Evolutionary conservation across 2,329 filamentous ascomycete species (phyloP).

Genomic region (Incumbomyces delicatus): DNA sequence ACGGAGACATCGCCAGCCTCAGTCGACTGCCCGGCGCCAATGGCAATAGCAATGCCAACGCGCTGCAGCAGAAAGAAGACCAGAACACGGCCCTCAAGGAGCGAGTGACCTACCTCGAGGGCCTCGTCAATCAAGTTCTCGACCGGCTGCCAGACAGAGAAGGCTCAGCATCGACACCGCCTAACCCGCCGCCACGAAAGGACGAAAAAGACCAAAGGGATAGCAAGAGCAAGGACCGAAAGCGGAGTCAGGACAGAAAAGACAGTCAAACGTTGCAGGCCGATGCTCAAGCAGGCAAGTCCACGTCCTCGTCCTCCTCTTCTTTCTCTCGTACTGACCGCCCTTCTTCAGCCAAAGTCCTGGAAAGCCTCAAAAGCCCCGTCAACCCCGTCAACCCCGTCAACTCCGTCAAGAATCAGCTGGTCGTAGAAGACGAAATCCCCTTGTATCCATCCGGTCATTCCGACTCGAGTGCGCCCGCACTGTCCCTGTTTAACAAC

Average conservation of each 20-base stretch:
- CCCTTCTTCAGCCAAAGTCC: conserved; percentile 14
- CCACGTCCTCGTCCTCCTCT: background rate
- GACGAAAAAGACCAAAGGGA: too few relatives aligned
- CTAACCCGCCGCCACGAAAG: too few relatives aligned
- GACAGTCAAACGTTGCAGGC: conserved; percentile 12
- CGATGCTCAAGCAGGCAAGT: conserved; percentile 17
- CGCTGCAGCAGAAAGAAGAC: conserved; percentile 18
- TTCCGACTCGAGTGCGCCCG: conserved; percentile 26
- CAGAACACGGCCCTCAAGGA: conserved; percentile 28
- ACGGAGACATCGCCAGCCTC: conserved; percentile 23
- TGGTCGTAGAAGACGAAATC: conserved; percentile 12
- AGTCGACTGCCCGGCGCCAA: too few relatives aligned
- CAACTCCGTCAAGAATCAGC: conserved; percentile 5
- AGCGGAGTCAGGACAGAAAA: background rate
- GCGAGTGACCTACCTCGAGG: conserved; percentile 29
- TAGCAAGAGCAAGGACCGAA: too few relatives aligned
- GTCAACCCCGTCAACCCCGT: too few relatives aligned
- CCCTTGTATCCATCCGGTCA: conserved; percentile 20
- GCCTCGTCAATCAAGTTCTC: conserved; percentile 27
- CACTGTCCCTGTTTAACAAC: conserved; percentile 31
- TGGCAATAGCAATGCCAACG: too few relatives aligned
- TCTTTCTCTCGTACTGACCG: background rate
- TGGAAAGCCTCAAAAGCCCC: conserved; percentile 20
- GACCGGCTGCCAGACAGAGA: conserved; percentile 24
- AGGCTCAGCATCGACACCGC: background rate